phyloP scores from a whole-genome alignment of 192 early-diverging fungal species.

The Rhizoclosmatium globosum region DNA sequence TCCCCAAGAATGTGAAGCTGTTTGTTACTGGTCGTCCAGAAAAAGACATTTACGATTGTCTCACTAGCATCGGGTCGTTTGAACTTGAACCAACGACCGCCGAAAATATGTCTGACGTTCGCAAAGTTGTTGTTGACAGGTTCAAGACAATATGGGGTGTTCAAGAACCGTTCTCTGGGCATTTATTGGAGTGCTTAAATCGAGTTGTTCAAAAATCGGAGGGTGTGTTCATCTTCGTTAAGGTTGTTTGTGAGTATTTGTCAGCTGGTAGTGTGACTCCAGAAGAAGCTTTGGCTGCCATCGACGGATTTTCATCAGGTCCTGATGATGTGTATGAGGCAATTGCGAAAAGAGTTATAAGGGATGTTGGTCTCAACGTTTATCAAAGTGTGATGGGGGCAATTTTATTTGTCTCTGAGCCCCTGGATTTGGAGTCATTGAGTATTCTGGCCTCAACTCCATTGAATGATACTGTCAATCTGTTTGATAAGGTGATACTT shows the following conservation, averaged over 20 bases:
- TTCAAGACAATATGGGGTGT: not conserved
- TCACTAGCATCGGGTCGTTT: not conserved
- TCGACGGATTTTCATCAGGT: not conserved
- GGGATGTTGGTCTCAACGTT: not conserved
- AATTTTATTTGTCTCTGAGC: not conserved
- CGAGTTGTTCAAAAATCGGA: conserved; percentile 23
- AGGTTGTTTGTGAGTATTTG: not conserved
- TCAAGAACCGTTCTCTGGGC: no score
- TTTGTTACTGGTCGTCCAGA: conserved; percentile 33
- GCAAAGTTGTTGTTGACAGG: not conserved
- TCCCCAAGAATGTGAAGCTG: conserved; percentile 27
- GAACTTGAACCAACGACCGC: conserved; percentile 8
- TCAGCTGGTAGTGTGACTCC: not conserved
- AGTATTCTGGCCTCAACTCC: not conserved
- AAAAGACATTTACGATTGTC: conserved; percentile 18
- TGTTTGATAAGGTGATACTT: not conserved
- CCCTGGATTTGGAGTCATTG: not conserved
- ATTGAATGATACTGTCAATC: not conserved
- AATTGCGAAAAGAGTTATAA: not conserved
- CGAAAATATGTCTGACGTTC: conserved; percentile 10
- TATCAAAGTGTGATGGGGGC: not conserved
- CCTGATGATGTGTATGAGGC: conserved; percentile 9
- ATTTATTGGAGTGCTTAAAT: not conserved
- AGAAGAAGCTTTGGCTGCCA: not conserved
- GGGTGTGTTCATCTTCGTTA: conserved; percentile 35